A percentile compares a stretch with the other conserved stretches of the same genome.
These are phyloP conservation scores for Candida boleticola DNA, from an alignment of 805 yeast genomes.

Conservation along the genomic window DNA sequence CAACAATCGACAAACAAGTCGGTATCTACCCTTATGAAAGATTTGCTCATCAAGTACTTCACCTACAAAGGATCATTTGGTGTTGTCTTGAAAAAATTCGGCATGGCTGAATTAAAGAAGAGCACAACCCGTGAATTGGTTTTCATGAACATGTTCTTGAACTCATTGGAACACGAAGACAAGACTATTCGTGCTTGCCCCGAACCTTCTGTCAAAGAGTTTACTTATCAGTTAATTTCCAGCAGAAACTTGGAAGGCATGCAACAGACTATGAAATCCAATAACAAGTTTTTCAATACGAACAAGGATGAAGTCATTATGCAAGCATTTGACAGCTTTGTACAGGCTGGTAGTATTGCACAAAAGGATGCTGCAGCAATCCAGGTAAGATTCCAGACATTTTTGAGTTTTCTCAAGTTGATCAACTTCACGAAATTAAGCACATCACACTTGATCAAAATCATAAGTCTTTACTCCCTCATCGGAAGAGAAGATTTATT, in stretches of 20 bases:
- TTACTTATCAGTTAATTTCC: slow-evolving; percentile 2
- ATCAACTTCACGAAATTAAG: slow-evolving; percentile 18
- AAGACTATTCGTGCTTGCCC: not conserved
- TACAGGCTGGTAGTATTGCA: slow-evolving; percentile 10
- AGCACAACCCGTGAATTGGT: slow-evolving; percentile 14
- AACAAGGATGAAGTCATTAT: slow-evolving; percentile 5
- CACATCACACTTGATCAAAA: slow-evolving; percentile 18
- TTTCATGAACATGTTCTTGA: slow-evolving; percentile 19
- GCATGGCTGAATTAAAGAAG: slow-evolving; percentile 11
- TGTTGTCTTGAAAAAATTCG: slow-evolving; percentile 18
- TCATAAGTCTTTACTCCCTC: slow-evolving; percentile 26
- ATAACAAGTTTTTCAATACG: not conserved
- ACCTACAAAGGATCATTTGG: slow-evolving; percentile 16
- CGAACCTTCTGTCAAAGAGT: not conserved
- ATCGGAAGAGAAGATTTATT: slow-evolving; percentile 20
- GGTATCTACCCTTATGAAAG: slow-evolving; percentile 7
- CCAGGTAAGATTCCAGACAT: slow-evolving; percentile 18
- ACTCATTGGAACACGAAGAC: slow-evolving; percentile 10
- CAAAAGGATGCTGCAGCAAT: not conserved
- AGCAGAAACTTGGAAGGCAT: slow-evolving; percentile 1
- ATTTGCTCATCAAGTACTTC: slow-evolving; percentile 25
- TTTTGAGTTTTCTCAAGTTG: slow-evolving; percentile 23
- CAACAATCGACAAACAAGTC: slow-evolving; percentile 4
- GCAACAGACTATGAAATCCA: not conserved
- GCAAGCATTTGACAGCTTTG: slow-evolving; percentile 10